Conservation (phyloP, 2,329 filamentous ascomycete species). For the Aulographum hederae region DNA sequence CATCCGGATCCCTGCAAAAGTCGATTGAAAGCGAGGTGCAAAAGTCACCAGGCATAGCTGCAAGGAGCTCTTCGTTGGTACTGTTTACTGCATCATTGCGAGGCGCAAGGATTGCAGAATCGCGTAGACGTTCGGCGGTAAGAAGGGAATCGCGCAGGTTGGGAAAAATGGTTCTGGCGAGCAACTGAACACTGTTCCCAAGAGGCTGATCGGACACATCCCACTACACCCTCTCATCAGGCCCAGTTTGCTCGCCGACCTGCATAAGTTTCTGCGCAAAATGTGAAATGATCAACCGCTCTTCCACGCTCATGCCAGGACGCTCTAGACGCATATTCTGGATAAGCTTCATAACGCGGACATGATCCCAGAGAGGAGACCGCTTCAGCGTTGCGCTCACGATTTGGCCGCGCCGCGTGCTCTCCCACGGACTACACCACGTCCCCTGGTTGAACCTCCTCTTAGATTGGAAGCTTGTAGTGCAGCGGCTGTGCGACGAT, state of each 20-base stretch:
- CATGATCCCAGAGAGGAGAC: not conserved
- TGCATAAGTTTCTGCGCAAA: constrained; percentile 1
- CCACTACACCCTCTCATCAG: not conserved
- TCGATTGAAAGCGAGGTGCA: not conserved
- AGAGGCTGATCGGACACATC: not conserved
- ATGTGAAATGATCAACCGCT: not conserved
- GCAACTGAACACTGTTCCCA: not conserved
- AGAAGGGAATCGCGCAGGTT: not conserved
- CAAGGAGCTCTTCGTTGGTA: constrained; percentile 1
- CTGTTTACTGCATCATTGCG: constrained; percentile 1
- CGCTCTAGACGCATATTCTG: constrained; percentile 2
- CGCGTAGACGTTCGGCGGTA: not conserved
- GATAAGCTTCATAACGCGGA: not conserved
- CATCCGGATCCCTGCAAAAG: constrained; percentile 2
- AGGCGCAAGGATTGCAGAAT: constrained; percentile 1
- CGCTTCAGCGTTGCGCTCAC: constrained; percentile 1
- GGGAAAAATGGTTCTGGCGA: constrained; percentile 1
- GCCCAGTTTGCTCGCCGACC: constrained; percentile 1
- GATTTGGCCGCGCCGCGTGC: constrained; percentile 3
- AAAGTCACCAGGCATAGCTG: not conserved
- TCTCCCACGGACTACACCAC: too few species aligned
- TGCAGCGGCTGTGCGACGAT: too few species aligned
- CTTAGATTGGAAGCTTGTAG: too few species aligned
- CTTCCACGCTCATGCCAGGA: constrained; percentile 1
- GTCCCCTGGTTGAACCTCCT: too few species aligned